Evolutionary conservation across 768 basidiomycete species (phyloP), one percentile per base, ranked within the genome.

Genomic region (Boletus sensibilis): DNA sequence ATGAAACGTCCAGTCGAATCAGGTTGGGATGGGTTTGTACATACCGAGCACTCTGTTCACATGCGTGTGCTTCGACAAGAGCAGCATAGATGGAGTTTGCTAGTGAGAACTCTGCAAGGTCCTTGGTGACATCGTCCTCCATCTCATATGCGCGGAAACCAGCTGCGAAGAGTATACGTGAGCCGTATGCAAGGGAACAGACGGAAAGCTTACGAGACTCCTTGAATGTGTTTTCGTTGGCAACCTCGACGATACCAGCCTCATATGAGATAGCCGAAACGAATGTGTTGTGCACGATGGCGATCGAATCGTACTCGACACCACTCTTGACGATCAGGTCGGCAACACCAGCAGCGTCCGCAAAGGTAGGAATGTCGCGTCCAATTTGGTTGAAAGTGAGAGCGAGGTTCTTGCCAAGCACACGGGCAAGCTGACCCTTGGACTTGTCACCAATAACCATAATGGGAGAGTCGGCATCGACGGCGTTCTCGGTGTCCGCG

Each of bases 321-420:
- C 86, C 90, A 60, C 85, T 87, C 76, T 88, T 88, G 71, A 89
- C 78, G 72, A 99, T 88, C 73, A 95, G 77, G 77, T 98, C 96
- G 38, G 97, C 91, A 54, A 99, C 90, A 59, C 88, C 86, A 34
- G 92, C 90, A 44, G 97, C 97, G 65, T 98, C 96, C 29, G 92
- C 88, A 70, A 99, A 99, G 1, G 96, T 95, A 18, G 97, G 97
- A 64, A 99, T 90, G 71, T 96, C 92, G 70, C 93, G 88, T 60
- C 97, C 97, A 64, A 99, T 94, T 77, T 96, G 93, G 82, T 96
- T 98, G 85, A 99, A 95, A 11, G 93, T 87, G 68, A 98, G 76
- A 50, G 80, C 78, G 59, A 96, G 72, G 76, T 91, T 88, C 51
- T 83, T 62, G 50, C 81, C 73, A 43, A 87, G 68, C 33, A 78